These are phyloP conservation scores for Strobilomyces dryophilus DNA, from an alignment of 768 basidiomycete genomes.

Conservation along the genomic window DNA sequence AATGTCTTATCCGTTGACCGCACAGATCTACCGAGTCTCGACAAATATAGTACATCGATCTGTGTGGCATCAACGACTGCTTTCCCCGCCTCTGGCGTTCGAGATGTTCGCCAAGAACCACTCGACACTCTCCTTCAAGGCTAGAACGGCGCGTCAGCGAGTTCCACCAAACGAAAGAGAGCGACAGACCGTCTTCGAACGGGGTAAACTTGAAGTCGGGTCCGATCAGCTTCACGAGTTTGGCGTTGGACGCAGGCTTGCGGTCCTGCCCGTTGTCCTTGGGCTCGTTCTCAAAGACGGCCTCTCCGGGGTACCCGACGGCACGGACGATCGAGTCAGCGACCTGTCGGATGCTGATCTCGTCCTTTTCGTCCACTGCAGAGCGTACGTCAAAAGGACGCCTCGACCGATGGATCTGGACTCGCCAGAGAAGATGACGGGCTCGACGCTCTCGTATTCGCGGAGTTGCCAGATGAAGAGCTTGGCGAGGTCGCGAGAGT, in stretches of 20 bases:
- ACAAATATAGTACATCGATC: constrained; percentile 5
- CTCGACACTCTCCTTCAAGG: constrained; percentile 70
- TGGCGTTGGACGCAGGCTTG: constrained; percentile 93
- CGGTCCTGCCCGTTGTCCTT: constrained; percentile 91
- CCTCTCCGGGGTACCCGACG: constrained; percentile 74
- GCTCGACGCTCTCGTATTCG: constrained; percentile 90
- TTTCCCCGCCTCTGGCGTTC: constrained; percentile 57
- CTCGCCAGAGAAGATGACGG: constrained; percentile 84
- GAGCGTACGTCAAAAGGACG: not conserved
- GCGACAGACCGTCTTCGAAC: constrained; percentile 66
- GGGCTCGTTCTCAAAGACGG: constrained; percentile 61
- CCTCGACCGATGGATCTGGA: not conserved
- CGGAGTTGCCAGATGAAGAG: constrained; percentile 91
- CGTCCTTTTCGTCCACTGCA: constrained; percentile 87
- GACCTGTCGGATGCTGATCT: constrained; percentile 88
- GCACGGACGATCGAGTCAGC: constrained; percentile 89
- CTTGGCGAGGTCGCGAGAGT: constrained; percentile 93
- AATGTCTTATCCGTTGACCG: not conserved
- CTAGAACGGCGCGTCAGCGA: constrained; percentile 33
- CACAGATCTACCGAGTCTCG: not conserved
- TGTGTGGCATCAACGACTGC: constrained; percentile 13
- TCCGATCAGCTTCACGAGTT: constrained; percentile 71
- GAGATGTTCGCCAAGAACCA: constrained; percentile 89
- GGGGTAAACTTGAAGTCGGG: constrained; percentile 83
- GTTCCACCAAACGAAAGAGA: not conserved